phyloP scores from a whole-genome alignment of 106 monocot genomes.

The Platanthera guangdongensis region DNA sequence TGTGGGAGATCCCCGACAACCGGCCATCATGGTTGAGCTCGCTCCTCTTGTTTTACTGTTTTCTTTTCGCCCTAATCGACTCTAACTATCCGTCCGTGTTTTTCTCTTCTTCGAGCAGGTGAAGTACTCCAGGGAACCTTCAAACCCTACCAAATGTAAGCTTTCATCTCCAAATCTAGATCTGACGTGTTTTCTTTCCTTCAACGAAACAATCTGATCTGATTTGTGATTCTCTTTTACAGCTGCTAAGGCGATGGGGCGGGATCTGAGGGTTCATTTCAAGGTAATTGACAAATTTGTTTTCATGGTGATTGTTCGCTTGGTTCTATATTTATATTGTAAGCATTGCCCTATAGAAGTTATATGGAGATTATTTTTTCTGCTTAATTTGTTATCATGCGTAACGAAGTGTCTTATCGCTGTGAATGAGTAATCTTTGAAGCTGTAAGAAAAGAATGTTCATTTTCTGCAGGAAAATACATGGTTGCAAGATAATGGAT shows the following conservation, averaged over 20 bases:
- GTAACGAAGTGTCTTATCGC: too few species aligned
- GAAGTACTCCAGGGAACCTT: slow-evolving; percentile 76
- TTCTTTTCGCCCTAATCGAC: not conserved
- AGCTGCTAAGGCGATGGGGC: slow-evolving; percentile 38
- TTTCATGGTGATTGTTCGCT: not conserved
- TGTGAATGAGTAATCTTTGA: too few species aligned
- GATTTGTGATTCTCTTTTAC: slow-evolving; percentile 3
- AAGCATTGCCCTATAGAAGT: too few species aligned
- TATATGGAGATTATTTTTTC: too few species aligned
- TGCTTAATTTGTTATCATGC: too few species aligned
- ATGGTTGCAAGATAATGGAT: too few species aligned
- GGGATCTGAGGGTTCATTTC: slow-evolving; percentile 36
- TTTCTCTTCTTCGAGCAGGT: slow-evolving; percentile 16
- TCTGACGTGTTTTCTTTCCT: not conserved
- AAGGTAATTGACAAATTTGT: slow-evolving; percentile 14
- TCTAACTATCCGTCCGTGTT: not conserved
- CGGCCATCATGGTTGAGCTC: not conserved
- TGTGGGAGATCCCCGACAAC: not conserved
- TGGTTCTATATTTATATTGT: too few species aligned
- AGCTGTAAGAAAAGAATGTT: too few species aligned
- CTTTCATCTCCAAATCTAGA: not conserved
- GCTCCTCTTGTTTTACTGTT: not conserved
- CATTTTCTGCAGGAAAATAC: too few species aligned
- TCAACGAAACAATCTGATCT: not conserved
- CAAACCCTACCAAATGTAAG: slow-evolving; percentile 78